phyloP scores from a whole-genome alignment of 1,284 basidiomycete genomes.

The Filobasidium uniguttulatum region DNA sequence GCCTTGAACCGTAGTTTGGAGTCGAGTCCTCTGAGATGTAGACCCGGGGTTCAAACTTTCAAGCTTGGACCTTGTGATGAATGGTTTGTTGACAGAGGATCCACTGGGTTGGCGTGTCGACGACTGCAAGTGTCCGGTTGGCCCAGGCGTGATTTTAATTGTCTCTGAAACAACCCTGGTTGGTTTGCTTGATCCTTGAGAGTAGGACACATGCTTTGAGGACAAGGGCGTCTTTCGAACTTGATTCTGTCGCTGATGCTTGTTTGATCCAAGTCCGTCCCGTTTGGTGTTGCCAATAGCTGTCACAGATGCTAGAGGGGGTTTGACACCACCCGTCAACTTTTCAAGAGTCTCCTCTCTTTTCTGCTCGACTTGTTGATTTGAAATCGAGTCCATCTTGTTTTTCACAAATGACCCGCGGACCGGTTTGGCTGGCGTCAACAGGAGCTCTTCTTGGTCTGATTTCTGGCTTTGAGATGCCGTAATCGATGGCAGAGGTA shows the following conservation, averaged over 20 bases:
- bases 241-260: neutral
- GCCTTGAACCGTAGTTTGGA: no score
- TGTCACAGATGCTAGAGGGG: no score
- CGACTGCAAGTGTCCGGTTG: no score
- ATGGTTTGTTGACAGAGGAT: no score
- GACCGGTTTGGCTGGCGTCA: no score
- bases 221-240: neutral
- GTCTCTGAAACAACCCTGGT: neutral
- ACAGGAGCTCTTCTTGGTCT: neutral
- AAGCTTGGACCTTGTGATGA: no score
- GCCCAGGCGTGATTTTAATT: neutral
- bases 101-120: no score
- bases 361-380: neutral
- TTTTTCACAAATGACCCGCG: no score
- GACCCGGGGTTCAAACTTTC: no score
- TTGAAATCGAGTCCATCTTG: no score
- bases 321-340: neutral
- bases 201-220: neutral
- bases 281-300: neutral
- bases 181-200: neutral
- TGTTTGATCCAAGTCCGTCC: neutral
- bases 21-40: no score
- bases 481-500: neutral
- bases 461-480: neutral
- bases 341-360: neutral